Base-by-base conservation (phyloP, 495 filamentous ascomycete species). In the Penicillium lividum region DNA sequence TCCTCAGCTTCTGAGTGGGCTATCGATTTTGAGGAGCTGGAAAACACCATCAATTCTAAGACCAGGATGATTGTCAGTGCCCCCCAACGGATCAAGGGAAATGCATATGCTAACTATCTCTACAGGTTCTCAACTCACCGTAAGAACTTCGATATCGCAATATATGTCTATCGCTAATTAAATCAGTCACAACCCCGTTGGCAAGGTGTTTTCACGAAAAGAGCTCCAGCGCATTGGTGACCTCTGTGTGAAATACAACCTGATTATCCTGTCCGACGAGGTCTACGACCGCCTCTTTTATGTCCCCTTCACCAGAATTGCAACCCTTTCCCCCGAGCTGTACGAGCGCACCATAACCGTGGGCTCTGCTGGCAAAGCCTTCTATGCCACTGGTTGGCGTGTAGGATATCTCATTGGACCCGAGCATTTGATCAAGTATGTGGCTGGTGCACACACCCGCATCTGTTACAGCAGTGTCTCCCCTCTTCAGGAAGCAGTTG, bases 231-330 rank as follows among this genome's bases (percentile, higher is more conserved):
- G 79, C 43, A 95, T 98, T 64, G 95, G 90, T 52, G 85, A 90
- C 53, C 79, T 98, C n/a, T 94, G 90, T 72, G 85, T 97, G 45
- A 90, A 97, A 76, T 80, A 97, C 71, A 88, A 96, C 72, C 89
- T 98, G 63, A 89, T 98, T 64, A 97, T 98, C 63, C 82, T 98
- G 47, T 94, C 90, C 13, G 94, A 98, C 63, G 94, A 98, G 68
- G 86, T 98, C 61, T 98, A 98, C 69, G 94, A 98, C 75, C 84
- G 93, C 16, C 87, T 98, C 2, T 97, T 86, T 78, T 98, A 98
- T 73, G 88, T 89, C 10, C 92, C 93, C 0, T 98, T 97, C 68
- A 97, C 93, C 13, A 83, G 94, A 62, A 89, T 96, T 56, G 92
- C 88, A 10, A 96, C 93, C 0, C 75, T 98, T 22, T 93, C 90